Conservation (phyloP, 1,284 basidiomycete species). For the Tilletiaria anomala region DNA sequence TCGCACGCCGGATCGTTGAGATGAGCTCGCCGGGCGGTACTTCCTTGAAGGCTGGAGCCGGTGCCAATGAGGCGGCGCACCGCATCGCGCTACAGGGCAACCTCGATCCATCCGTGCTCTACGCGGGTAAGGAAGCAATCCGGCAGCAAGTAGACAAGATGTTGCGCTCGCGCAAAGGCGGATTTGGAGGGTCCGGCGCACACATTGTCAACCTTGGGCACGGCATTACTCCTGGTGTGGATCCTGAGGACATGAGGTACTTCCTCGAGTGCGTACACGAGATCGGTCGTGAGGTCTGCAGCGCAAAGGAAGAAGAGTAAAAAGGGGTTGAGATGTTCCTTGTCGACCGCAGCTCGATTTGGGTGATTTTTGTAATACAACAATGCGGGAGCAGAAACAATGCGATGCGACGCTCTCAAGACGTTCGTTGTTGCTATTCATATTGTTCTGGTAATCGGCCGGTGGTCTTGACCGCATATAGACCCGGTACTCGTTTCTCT, state of each 20-base stretch:
- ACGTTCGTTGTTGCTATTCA: too few relatives aligned
- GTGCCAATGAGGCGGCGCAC: slow-evolving; percentile 27
- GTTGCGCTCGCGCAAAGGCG: slow-evolving; percentile 48
- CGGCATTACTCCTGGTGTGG: slow-evolving; percentile 52
- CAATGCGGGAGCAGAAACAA: neutral
- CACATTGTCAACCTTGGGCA: slow-evolving; percentile 87
- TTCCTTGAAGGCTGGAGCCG: slow-evolving; percentile 15
- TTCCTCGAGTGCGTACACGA: slow-evolving; percentile 34
- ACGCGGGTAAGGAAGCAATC: slow-evolving; percentile 65
- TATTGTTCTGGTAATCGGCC: slow-evolving; percentile 23
- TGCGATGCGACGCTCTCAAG: too few relatives aligned
- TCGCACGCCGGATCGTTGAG: slow-evolving; percentile 29
- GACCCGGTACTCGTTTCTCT: slow-evolving; percentile 35
- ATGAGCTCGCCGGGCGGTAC: slow-evolving; percentile 15
- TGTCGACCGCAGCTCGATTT: neutral
- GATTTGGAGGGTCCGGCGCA: slow-evolving; percentile 51
- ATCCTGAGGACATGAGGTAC: slow-evolving; percentile 32
- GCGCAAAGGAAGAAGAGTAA: slow-evolving; percentile 3
- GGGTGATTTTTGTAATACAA: neutral
- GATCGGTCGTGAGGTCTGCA: slow-evolving; percentile 23
- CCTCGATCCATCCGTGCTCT: slow-evolving; percentile 75
- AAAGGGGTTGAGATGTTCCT: neutral
- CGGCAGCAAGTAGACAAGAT: slow-evolving; percentile 67
- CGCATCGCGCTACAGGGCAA: slow-evolving; percentile 79
- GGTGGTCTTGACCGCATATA: slow-evolving; percentile 37